Evolutionary conservation across 805 yeast species (phyloP).

Genomic region (Phaffomyces opuntiae): DNA sequence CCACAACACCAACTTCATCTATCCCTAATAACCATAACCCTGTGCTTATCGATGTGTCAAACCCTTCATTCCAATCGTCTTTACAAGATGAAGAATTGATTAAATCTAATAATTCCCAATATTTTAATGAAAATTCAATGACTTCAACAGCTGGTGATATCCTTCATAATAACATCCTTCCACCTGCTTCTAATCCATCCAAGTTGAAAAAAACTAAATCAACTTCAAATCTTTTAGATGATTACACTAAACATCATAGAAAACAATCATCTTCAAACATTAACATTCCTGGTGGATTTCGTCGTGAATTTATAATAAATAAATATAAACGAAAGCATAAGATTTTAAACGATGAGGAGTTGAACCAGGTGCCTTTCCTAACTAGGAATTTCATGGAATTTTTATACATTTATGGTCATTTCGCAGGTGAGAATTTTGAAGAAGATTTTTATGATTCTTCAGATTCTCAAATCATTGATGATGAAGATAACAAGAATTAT

Average conservation of each 20-base stretch:
- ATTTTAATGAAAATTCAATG: constrained; percentile 14
- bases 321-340: constrained; percentile 22
- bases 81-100: constrained; percentile 5
- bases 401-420: constrained; percentile 73
- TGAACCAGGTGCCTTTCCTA: constrained; percentile 38
- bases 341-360: constrained; percentile 18
- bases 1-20: not conserved
- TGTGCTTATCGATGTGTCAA: constrained; percentile 9
- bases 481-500: constrained; percentile 15
- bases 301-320: constrained; percentile 57
- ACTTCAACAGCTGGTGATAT: constrained; percentile 22
- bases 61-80: constrained; percentile 11
- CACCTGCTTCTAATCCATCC: not conserved
- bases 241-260: not conserved
- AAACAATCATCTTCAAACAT: constrained; percentile 42
- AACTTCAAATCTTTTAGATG: constrained; percentile 15
- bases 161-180: constrained; percentile 8
- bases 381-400: constrained; percentile 74
- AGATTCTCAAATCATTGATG: constrained; percentile 18
- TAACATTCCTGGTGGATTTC: constrained; percentile 77
- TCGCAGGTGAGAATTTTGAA: constrained; percentile 78
- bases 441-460: constrained; percentile 37
- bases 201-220: constrained; percentile 16
- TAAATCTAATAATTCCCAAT: not conserved
- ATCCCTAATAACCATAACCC: not conserved